phyloP scores from a whole-genome alignment of 2,329 filamentous ascomycete genomes.

The Paraphoma sp. region DNA sequence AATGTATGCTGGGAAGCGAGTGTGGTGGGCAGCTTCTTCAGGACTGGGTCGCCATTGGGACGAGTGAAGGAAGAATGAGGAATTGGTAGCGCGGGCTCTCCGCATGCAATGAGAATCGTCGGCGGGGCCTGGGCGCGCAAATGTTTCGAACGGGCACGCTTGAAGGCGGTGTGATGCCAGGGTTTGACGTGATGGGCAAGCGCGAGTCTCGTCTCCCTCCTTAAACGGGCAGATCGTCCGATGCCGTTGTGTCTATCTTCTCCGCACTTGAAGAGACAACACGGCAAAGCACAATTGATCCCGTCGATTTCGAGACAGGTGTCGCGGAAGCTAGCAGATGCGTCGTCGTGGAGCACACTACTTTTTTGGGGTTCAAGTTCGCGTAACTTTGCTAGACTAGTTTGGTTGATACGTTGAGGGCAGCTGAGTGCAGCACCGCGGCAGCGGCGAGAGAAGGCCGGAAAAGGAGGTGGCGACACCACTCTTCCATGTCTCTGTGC shows the following conservation, averaged over 20 bases:
- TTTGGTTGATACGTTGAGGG: slow-evolving; percentile 11
- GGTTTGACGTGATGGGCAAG: slow-evolving; percentile 35
- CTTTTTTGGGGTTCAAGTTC: slow-evolving; percentile 21
- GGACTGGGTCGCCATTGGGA: slow-evolving; percentile 30
- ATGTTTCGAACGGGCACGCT: slow-evolving; percentile 32
- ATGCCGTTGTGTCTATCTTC: background rate
- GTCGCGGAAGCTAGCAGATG: slow-evolving; percentile 29
- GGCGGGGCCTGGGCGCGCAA: slow-evolving; percentile 26
- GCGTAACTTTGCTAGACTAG: slow-evolving; percentile 26
- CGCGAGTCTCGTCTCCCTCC: slow-evolving; percentile 21
- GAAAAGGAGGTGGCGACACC: slow-evolving; percentile 19
- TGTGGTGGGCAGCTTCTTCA: slow-evolving; percentile 20
- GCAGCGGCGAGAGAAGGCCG: background rate
- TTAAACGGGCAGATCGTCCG: slow-evolving; percentile 6
- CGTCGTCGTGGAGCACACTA: slow-evolving; percentile 27
- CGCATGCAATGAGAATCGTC: slow-evolving; percentile 11
- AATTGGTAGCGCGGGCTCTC: slow-evolving; percentile 4
- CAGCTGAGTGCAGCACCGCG: slow-evolving; percentile 6
- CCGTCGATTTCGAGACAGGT: slow-evolving; percentile 23
- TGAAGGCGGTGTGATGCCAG: slow-evolving; percentile 34
- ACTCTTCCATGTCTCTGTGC: background rate
- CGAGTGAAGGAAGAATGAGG: slow-evolving; percentile 19
- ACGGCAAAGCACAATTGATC: slow-evolving; percentile 1
- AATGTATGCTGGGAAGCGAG: slow-evolving; percentile 14
- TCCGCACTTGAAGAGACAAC: slow-evolving; percentile 1